Conservation (phyloP, 2,329 filamentous ascomycete species). For the Cytospora piceae region DNA sequence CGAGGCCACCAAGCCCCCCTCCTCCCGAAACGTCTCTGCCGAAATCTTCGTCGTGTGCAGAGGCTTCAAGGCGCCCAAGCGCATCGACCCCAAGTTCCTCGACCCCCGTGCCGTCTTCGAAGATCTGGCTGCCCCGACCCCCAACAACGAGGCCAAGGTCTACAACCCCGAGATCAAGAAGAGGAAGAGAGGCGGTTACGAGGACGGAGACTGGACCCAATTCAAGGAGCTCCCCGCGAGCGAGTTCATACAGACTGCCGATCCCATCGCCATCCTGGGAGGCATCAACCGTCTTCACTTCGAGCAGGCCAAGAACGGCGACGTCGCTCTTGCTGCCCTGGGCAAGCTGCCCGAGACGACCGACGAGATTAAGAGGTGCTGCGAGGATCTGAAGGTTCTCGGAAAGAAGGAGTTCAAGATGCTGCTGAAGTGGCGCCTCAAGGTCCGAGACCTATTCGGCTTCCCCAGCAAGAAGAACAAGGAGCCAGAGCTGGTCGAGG, state of each 20-base stretch:
- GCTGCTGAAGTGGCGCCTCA: constrained; percentile 85
- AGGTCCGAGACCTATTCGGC: constrained; percentile 87
- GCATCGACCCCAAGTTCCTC: constrained; percentile 88
- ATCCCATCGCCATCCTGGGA: constrained; percentile 91
- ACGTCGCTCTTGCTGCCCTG: constrained; percentile 84
- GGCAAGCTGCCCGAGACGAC: constrained; percentile 87
- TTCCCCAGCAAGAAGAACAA: constrained; percentile 74
- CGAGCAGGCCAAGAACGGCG: constrained; percentile 75
- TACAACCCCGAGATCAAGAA: constrained; percentile 98
- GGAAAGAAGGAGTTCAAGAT: constrained; percentile 94
- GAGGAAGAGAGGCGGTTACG: constrained; percentile 95
- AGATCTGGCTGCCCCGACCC: constrained; percentile 80
- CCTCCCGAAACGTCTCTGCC: constrained; percentile 92
- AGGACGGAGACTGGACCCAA: constrained; percentile 91
- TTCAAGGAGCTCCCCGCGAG: constrained; percentile 87
- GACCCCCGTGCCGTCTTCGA: constrained; percentile 90
- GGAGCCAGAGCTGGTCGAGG: constrained; percentile 56
- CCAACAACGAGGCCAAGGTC: constrained; percentile 97
- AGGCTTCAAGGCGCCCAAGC: constrained; percentile 93
- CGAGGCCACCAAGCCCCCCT: constrained; percentile 96
- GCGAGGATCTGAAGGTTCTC: constrained; percentile 83
- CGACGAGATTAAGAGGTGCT: constrained; percentile 76
- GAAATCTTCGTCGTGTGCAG: constrained; percentile 98
- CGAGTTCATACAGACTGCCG: constrained; percentile 90
- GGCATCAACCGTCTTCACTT: constrained; percentile 84